Evolutionary conservation across 2,329 filamentous ascomycete species (phyloP), one percentile per base, ranked within the genome.

Genomic region (Incumbomyces lentus): DNA sequence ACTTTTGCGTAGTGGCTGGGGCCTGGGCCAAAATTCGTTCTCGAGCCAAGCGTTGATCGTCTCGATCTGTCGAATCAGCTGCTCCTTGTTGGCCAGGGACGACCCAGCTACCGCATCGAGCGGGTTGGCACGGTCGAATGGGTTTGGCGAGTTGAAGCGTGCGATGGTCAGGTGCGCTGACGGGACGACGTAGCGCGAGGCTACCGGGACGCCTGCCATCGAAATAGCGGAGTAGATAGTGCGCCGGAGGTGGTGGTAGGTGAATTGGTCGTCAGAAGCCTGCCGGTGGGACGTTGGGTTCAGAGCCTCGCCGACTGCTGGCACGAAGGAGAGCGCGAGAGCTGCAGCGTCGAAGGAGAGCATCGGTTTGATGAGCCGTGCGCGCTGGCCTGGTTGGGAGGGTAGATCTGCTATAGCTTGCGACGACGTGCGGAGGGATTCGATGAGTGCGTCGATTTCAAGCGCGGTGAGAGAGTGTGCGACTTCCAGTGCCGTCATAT

Each of bases 101-200:
- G 67, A 46, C 60, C 52, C 44, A 22, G 45, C 41, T 14, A 40
- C 36, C 16, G 54, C 62, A 4, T 67, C 63, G 6, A 73, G 73
- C 32, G 73, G 58, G 3, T 57, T 52, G 1, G 62, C 61, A 19
- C 6, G 7, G 33, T 54, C 45, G 49, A 73, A 69, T 36, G 89
- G 86, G 11, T 72, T 68, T 34, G 79, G 74, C 8, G 72, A 74
- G 36, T 95, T 74, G 61, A 92, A 95, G 2, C 90, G 74, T 0
- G 78, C 89, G 48, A 96, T 76, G 0, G 90, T 95, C 59, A 95
- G 76, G 67, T 96, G 90, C 13, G 86, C 87, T 39, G 84, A 90
- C 1, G 89, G 89, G 2, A 94, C 86, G 18, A 89, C 81, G 62
- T 95, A 96, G 48, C 90, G 74, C 44, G 84, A 86, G 17, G 74